Evolutionary conservation across 306 rosid species (phyloP), one percentile per base, ranked within the genome.

Genomic region (Heteromeles arbutifolia): DNA sequence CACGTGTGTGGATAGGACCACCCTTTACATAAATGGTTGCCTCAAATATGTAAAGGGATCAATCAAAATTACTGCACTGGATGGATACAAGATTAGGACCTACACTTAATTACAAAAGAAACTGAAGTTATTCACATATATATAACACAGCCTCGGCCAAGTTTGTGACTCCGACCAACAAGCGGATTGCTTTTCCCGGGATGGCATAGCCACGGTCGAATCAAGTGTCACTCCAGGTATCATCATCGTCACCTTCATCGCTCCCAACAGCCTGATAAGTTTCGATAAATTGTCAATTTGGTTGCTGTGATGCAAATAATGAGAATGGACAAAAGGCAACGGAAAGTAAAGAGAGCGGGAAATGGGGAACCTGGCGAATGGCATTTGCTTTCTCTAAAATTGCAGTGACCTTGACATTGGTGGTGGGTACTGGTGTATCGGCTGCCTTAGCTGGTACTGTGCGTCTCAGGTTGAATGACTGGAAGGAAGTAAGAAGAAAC

Each of bases 381-480:
- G 99, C 97, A 45, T 82, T 90, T 76, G 99, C 99, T 87, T 92
- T 95, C 93, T 92, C 92, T 87, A 95, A 79, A 79, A 95, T 95
- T 82, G 97, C 99, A 3, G 93, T 90, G 82, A 95, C 97, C 74
- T 92, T 82, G 79, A 85, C 82, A 14, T 84, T 91, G 26, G 97
- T 77, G n/a, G 88, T 32, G 18, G 92, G 85, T 77, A 77, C 86
- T 3, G 82, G 68, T 34, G 83, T 25, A 66, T 80, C 29, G 13
- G 76, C 85, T 22, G 93, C 63, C 81, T 90, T 95, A 52, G 81
- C 84, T n/a, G 87, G 44, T 67, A 79, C 73, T n/a, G 93, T 90
- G 29, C 83, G 97, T 84, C 97, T 82, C 68, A 95, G 90, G 87
- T 85, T 95, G 88, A 95, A 88, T 48, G 99, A 92, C 99, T 95